Base-by-base conservation (phyloP, 163 green algal species). In the Chloroidium sp. region DNA sequence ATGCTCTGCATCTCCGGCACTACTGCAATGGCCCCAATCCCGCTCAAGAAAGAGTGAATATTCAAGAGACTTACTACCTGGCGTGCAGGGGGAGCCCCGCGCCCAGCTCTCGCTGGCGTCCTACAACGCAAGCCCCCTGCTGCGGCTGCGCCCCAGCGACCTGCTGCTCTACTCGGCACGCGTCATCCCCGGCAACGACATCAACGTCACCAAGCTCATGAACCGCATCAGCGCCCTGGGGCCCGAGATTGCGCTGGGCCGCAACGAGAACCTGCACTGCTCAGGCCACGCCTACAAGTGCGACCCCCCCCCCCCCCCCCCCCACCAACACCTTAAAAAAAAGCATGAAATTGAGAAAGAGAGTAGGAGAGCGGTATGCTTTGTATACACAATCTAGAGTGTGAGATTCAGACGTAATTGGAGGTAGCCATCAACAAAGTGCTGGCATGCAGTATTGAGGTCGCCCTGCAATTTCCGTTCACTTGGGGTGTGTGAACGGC, bases 171-270 rank as follows among this genome's bases (percentile, higher is more conserved):
- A 98, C 90, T 93, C 89, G 58, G 94, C 93, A 13, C 95, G 95
- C 81, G 86, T 92, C 80, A 99, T 99, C 82, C 96, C 96, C 0
- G 96, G 96, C 82, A 99, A 99, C 85, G 96, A 99, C 84, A 93
- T 87, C 61, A 87, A 89, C 74, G 96, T 99, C 62, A 92, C 94
- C 78, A 89, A 94, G 80, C 99, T 99, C 96, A 96, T 99, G 87
- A 99, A 99, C 90, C 80, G 79, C 68, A 90, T 99, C 59, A 87
- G 93, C 8, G 79, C 86, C 69, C 81, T 91, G 68, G 96, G 96
- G 62, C 84, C 91, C 0, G 75, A 92, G 36, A 94, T 99, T 57
- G 85, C 89, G 2, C 94, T 95, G 90, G 90, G 92, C 4, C 78
- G 92, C 1, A 84, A 86, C 12, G 93, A 97, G 74, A 92, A 92